A percentile compares a stretch with the other conserved stretches of the same genome.
Conservation (phyloP, 2,329 filamentous ascomycete species). For the Colletotrichum viniferum region DNA sequence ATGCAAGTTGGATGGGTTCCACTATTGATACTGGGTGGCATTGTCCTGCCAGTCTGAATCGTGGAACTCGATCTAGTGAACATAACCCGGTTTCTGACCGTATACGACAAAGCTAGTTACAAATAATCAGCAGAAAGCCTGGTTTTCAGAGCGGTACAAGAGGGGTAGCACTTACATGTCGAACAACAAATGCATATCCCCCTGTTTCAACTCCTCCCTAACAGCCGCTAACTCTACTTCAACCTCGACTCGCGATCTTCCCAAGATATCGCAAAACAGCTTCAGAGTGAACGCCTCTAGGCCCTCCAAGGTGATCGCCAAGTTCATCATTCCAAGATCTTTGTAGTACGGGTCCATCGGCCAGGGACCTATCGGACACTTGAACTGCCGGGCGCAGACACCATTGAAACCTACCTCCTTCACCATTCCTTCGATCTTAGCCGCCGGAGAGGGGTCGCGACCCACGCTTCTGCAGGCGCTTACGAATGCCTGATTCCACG, state of each 20-base stretch:
- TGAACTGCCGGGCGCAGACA: background rate
- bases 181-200: background rate
- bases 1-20: background rate
- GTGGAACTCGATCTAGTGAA: background rate
- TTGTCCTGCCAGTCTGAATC: background rate
- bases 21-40: fast-evolving
- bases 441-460: background rate
- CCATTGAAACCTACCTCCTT: background rate
- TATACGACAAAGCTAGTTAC: background rate
- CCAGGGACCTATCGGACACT: background rate
- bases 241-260: background rate
- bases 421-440: background rate
- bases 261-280: background rate
- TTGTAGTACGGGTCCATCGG: background rate
- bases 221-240: background rate
- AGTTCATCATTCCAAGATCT: background rate
- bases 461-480: background rate
- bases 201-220: background rate
- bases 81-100: background rate
- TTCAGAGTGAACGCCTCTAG: background rate
- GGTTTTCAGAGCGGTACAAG: background rate
- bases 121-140: background rate
- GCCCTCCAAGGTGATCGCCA: background rate
- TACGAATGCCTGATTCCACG: background rate
- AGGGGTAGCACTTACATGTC: background rate